These are phyloP conservation scores for Epichloe sylvatica DNA, from an alignment of 2,329 filamentous ascomycete species.

Conservation along the genomic window DNA sequence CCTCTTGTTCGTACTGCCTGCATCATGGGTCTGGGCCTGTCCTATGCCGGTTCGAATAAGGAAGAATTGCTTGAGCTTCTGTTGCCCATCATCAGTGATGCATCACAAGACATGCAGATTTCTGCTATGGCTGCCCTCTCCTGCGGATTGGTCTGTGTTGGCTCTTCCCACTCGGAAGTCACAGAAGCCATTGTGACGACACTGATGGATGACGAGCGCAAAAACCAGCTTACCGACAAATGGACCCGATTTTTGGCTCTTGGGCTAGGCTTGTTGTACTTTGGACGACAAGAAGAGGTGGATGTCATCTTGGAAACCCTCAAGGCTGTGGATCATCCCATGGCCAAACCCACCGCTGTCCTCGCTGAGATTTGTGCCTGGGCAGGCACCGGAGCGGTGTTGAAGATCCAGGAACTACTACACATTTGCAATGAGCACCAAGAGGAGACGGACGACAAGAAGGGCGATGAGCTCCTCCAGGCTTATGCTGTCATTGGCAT, in stretches of 20 bases:
- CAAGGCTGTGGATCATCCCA: conserved; percentile 92
- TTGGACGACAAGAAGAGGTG: conserved; percentile 95
- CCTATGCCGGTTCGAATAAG: conserved; percentile 89
- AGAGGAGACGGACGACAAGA: conserved; percentile 87
- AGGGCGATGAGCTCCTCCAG: conserved; percentile 88
- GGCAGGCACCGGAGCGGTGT: conserved; percentile 90
- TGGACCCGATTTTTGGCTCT: conserved; percentile 96
- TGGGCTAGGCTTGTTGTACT: conserved; percentile 84
- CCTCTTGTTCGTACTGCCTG: conserved; percentile 65
- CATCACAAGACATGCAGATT: conserved; percentile 79
- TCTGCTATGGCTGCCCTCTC: conserved; percentile 92
- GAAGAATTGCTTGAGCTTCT: conserved; percentile 75
- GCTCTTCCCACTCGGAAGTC: conserved; percentile 80
- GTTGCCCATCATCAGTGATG: conserved; percentile 75
- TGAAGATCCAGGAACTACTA: conserved; percentile 93
- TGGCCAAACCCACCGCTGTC: conserved; percentile 90
- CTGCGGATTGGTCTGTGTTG: conserved; percentile 81
- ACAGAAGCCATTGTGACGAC: conserved; percentile 87
- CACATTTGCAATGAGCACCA: conserved; percentile 98
- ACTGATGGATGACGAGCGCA: conserved; percentile 83
- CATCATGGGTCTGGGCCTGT: conserved; percentile 90
- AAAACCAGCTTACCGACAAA: conserved; percentile 86
- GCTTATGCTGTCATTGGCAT: conserved; percentile 92
- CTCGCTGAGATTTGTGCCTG: conserved; percentile 94
- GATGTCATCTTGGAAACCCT: conserved; percentile 93